phyloP scores from a whole-genome alignment of 2,329 filamentous ascomycete genomes.

The Fusarium xylarioides region DNA sequence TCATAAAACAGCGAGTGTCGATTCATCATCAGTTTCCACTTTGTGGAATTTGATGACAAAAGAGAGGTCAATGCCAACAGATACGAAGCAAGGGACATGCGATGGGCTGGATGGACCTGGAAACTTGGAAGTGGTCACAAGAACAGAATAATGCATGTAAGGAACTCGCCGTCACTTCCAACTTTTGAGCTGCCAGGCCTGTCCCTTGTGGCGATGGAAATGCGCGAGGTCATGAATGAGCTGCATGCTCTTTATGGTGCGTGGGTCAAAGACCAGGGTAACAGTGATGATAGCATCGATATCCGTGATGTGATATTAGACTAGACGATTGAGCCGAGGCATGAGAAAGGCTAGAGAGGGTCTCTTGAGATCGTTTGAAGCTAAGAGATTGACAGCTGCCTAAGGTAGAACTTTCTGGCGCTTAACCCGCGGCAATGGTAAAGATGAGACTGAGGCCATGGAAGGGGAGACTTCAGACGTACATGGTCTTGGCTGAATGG shows the following conservation, averaged over 20 bases:
- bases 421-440: conserved; percentile 30
- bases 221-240: conserved; percentile 11
- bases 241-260: conserved; percentile 34
- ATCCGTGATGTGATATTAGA: neutral
- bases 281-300: conserved; percentile 1
- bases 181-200: neutral
- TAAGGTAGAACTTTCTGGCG: conserved; percentile 37
- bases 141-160: neutral
- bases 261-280: conserved; percentile 9
- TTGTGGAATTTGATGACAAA: neutral
- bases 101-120: neutral
- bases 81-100: neutral
- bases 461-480: neutral
- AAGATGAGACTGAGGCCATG: neutral
- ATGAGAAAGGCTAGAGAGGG: neutral
- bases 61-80: neutral
- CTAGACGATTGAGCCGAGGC: neutral
- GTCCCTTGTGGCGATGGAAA: neutral
- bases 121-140: neutral
- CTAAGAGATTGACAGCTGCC: conserved; percentile 18
- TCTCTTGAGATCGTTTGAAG: neutral
- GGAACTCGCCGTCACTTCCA: neutral
- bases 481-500: neutral
- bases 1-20: conserved; percentile 5
- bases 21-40: conserved; percentile 13